A percentile compares a stretch with the other conserved stretches of the same genome.
Evolutionary conservation across 1,284 basidiomycete genomes (phyloP).

Genomic region (Cryptococcus hybrid): DNA sequence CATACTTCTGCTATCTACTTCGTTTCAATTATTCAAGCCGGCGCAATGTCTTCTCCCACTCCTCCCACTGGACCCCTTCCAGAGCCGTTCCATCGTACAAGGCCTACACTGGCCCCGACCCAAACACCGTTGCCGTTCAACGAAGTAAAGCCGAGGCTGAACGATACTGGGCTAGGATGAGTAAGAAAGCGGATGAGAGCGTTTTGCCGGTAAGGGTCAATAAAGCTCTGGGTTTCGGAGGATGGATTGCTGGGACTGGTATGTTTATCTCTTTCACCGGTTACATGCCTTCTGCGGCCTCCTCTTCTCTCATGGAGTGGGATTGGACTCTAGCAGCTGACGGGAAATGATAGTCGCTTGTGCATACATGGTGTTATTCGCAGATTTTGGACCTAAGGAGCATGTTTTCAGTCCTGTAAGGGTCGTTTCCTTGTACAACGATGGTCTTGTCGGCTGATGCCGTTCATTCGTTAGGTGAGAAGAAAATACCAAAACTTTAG

Average conservation of each 20-base stretch:
- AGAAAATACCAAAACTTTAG: slow-evolving; percentile 4
- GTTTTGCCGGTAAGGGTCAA: slow-evolving; percentile 14
- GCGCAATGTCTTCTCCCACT: not conserved
- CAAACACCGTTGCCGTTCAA: slow-evolving; percentile 5
- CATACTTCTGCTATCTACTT: not conserved
- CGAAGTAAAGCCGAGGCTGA: slow-evolving; percentile 20
- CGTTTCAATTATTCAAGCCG: not conserved
- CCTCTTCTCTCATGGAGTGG: not conserved
- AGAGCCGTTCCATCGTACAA: not conserved
- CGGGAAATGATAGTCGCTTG: slow-evolving; percentile 10
- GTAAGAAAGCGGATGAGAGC: slow-evolving; percentile 11
- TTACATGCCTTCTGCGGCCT: too few species aligned
- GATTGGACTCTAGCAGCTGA: slow-evolving; percentile 21
- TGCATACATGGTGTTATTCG: slow-evolving; percentile 44
- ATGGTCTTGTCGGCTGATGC: not conserved
- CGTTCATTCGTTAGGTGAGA: slow-evolving; percentile 4
- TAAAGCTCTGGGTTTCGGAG: slow-evolving; percentile 16
- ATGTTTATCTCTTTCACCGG: not conserved
- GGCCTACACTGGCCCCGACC: slow-evolving; percentile 18
- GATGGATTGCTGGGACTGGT: slow-evolving; percentile 23
- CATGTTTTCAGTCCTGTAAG: slow-evolving; percentile 50
- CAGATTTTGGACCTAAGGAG: slow-evolving; percentile 44
- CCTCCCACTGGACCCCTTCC: not conserved
- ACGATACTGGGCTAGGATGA: slow-evolving; percentile 19
- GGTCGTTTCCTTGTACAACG: not conserved